Conservation (phyloP, 192 early-diverging fungal genomes). For the Dimargaris verticillata region DNA sequence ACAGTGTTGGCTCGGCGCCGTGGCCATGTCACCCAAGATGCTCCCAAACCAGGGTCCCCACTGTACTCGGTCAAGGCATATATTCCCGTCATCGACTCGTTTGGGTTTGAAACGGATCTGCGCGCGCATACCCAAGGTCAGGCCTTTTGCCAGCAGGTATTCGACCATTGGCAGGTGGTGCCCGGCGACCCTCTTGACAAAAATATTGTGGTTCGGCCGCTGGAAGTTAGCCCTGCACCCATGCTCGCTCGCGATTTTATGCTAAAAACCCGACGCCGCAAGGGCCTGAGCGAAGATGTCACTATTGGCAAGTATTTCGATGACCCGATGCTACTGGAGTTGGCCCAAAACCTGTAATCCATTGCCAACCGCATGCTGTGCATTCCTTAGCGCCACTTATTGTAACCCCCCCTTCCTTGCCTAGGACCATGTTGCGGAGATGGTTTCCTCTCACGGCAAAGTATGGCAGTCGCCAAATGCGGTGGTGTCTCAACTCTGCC, state of each 20-base stretch:
- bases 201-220: slow-evolving; percentile 62
- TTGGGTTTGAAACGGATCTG: slow-evolving; percentile 93
- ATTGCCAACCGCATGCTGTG: too few species aligned
- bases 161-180: slow-evolving; percentile 97
- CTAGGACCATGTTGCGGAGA: too few species aligned
- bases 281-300: slow-evolving; percentile 71
- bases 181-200: slow-evolving; percentile 94
- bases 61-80: slow-evolving; percentile 85
- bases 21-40: slow-evolving; percentile 89
- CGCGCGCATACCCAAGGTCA: slow-evolving; percentile 91
- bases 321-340: slow-evolving; percentile 40
- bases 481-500: too few species aligned
- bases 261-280: slow-evolving; percentile 93
- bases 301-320: slow-evolving; percentile 69
- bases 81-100: slow-evolving; percentile 89
- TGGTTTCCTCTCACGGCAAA: too few species aligned
- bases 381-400: too few species aligned
- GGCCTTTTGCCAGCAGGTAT: slow-evolving; percentile 94
- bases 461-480: too few species aligned
- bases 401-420: too few species aligned
- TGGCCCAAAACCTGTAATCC: slow-evolving; percentile 22
- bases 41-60: slow-evolving; percentile 87
- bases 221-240: slow-evolving; percentile 72
- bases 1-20: slow-evolving; percentile 82
- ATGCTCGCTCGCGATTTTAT: slow-evolving; percentile 89